A percentile compares a stretch with the other conserved stretches of the same genome.
Evolutionary conservation across 78 protist genomes (phyloP).

Genomic region (Dictyostelium firmibasis): DNA sequence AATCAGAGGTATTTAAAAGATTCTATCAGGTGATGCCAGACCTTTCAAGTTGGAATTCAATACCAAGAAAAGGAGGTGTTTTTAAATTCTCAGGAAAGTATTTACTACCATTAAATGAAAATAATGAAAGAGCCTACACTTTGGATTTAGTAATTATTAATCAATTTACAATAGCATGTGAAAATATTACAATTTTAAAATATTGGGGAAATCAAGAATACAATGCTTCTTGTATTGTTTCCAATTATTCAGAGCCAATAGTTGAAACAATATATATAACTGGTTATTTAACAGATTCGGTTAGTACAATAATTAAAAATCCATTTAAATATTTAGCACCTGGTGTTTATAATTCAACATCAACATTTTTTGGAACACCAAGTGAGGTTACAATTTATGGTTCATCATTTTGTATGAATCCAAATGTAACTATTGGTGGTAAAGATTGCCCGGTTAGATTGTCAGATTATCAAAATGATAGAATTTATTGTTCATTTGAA

Average conservation of each 20-base stretch:
- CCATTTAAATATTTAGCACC: not conserved
- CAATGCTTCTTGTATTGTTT: not conserved
- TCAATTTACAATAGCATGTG: not conserved
- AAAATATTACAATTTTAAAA: not conserved
- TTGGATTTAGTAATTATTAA: not conserved
- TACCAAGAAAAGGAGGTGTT: not conserved
- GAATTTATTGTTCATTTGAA: not conserved
- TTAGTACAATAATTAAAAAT: not conserved
- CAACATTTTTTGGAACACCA: not conserved
- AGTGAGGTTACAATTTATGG: not conserved
- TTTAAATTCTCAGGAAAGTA: not conserved
- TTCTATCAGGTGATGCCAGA: not conserved
- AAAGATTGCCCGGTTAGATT: not conserved
- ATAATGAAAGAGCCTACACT: not conserved
- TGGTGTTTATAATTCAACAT: not conserved
- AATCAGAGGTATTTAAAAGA: not conserved
- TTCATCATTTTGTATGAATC: not conserved
- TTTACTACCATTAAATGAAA: not conserved
- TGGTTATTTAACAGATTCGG: not conserved
- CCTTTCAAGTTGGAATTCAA: not conserved
- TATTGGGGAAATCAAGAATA: not conserved
- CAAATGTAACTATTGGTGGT: not conserved
- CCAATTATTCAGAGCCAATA: not conserved
- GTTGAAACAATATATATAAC: not conserved
- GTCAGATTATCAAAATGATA: not conserved